Percentiles rank a stretch among this genome's conserved stretches.
Conservation (phyloP, 2,329 filamentous ascomycete genomes). For the Dothideomycetes sp. region DNA sequence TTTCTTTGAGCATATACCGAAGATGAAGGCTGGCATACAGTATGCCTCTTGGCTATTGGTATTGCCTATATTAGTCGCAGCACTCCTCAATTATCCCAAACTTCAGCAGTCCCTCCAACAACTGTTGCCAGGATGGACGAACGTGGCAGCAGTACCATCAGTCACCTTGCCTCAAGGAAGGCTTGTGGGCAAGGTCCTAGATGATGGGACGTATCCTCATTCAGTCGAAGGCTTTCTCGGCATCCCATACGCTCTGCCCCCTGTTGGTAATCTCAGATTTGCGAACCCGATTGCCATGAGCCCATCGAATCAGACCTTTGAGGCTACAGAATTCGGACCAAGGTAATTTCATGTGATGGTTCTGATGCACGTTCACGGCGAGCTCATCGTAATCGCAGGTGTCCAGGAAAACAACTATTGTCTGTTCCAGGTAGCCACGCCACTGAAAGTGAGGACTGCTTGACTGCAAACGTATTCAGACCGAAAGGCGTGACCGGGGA, state of each 20-base stretch:
- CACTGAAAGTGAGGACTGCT: slow-evolving; percentile 39
- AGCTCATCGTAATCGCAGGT: slow-evolving; percentile 12
- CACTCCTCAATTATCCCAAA: neutral
- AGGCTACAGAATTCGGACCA: slow-evolving; percentile 18
- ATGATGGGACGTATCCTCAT: slow-evolving; percentile 12
- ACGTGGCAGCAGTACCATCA: slow-evolving; percentile 1
- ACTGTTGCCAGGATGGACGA: neutral
- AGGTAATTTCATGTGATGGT: slow-evolving; percentile 7
- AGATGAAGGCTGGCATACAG: neutral
- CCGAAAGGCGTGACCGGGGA: slow-evolving; percentile 22
- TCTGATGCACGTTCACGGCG: slow-evolving; percentile 15
- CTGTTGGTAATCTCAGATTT: slow-evolving; percentile 13
- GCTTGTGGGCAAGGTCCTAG: slow-evolving; percentile 13
- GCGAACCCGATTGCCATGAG: slow-evolving; percentile 29
- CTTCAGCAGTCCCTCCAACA: neutral
- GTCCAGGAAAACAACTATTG: slow-evolving; percentile 15
- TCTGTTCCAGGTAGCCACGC: slow-evolving; percentile 1
- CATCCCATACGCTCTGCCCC: slow-evolving; percentile 15
- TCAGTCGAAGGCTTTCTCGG: slow-evolving; percentile 16
- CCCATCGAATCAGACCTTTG: slow-evolving; percentile 21
- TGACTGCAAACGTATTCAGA: slow-evolving; percentile 49
- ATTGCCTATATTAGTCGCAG: neutral
- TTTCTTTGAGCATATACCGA: no score
- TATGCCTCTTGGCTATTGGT: neutral
- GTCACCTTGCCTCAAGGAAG: slow-evolving; percentile 13